Conservation (phyloP, 176 grass and related monocot species). For the Cocos nucifera region DNA sequence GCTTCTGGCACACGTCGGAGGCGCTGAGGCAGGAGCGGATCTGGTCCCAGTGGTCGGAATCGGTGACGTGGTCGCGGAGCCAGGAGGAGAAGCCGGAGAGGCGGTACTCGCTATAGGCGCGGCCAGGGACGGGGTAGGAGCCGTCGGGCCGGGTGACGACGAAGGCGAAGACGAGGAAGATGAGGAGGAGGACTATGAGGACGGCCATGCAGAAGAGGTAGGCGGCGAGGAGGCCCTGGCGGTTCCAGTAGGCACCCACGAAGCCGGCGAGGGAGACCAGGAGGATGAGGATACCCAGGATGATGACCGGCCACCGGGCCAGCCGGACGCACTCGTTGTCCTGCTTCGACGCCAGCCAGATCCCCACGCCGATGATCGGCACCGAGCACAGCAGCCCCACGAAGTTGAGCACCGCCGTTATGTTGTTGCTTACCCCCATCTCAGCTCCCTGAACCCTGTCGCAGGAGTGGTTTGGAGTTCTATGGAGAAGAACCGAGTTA, state of each 20-base stretch:
- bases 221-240: constrained; percentile 58
- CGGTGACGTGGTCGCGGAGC: constrained; percentile 39
- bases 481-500: too few species aligned
- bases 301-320: constrained; percentile 45
- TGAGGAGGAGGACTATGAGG: constrained; percentile 59
- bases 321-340: constrained; percentile 52
- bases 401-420: constrained; percentile 81
- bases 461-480: too few species aligned
- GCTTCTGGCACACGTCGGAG: constrained; percentile 48
- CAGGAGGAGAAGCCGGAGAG: constrained; percentile 60
- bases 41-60: constrained; percentile 28
- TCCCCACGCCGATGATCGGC: constrained; percentile 45
- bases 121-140: constrained; percentile 27
- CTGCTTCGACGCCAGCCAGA: constrained; percentile 65
- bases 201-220: constrained; percentile 91
- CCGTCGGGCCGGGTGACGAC: constrained; percentile 41
- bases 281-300: constrained; percentile 60
- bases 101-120: constrained; percentile 61
- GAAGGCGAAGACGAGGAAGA: constrained; percentile 65
- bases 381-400: constrained; percentile 50
- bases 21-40: constrained; percentile 48
- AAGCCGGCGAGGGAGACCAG: constrained; percentile 67
- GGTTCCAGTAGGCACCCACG: constrained; percentile 64
- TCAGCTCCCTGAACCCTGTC: too few species aligned
- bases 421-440: constrained; percentile 93